Base-by-base conservation (phyloP, 345 rosid species). In the Carallia pectinifolia region DNA sequence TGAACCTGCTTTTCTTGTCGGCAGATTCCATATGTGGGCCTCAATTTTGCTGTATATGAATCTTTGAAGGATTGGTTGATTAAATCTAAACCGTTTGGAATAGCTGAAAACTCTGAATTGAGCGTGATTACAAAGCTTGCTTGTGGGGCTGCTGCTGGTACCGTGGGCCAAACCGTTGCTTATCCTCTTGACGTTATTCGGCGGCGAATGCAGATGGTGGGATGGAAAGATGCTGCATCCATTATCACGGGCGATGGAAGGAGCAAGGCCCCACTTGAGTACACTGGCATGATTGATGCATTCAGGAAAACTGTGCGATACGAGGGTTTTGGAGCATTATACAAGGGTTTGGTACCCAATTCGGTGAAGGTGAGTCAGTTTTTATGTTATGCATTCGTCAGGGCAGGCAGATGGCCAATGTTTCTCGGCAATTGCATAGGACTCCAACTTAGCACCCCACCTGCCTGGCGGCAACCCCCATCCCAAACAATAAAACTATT, bases 151-250 rank as follows among this genome's bases (percentile, higher is more conserved):
- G 82, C 82, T 59, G 99, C 98, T 53, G 99, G 99, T 80, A 92
- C 96, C 33, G 74, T 96, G 53, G 99, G 98, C 64, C 98, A 92
- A 81, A 96, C 99, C 19, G 85, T 96, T 72, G 98, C 99, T 66
- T 96, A 92, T 72, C 96, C 98, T 55, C 96, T 92, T 9, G 99
- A 96, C 83, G 99, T 90, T 76, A 89, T 96, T 61, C 94, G 97
- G 55, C 85, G 98, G 71, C 85, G 97, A 79, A 92, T 96, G 99
- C 98, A 96, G 77, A 92, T 96, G 98, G 98, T 84, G 4, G 99
- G 99, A 27, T 90, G 98, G 98, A 92, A 92, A 72, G 87, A 78
- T 71, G 99, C 98, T 69, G 85, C 93, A 29, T 89, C 93, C 7
- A 85, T 88, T 69, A 80, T 92, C 30, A 83, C 84, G n/a, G 93